Conservation (phyloP, 1,284 basidiomycete species). For the Earliella scabrosa region DNA sequence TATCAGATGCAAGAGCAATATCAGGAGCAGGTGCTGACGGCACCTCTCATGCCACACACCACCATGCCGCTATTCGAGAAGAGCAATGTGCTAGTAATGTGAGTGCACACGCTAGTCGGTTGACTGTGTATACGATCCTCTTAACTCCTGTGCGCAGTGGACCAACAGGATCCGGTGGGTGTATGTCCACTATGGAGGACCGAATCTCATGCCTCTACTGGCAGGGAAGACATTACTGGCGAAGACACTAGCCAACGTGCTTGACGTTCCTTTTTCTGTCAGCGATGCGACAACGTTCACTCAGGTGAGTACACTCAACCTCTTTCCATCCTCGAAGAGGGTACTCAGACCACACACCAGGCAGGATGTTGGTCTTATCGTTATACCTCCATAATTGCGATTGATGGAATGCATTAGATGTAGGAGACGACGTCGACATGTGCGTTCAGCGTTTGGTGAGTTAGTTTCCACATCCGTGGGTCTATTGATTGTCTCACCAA, state of each 20-base stretch:
- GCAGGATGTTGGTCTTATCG: slow-evolving; percentile 70
- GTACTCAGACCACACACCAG: slow-evolving; percentile 41
- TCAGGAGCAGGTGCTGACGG: slow-evolving; percentile 39
- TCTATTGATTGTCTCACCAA: slow-evolving; percentile 23
- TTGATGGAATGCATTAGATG: slow-evolving; percentile 54
- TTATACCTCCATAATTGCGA: background rate
- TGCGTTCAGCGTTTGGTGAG: slow-evolving; percentile 80
- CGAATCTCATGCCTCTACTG: slow-evolving; percentile 2
- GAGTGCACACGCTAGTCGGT: slow-evolving; percentile 31
- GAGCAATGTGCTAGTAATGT: slow-evolving; percentile 92
- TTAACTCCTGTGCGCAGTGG: slow-evolving; percentile 50
- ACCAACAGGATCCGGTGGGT: slow-evolving; percentile 79
- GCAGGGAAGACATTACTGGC: slow-evolving; percentile 88
- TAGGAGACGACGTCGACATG: slow-evolving; percentile 94
- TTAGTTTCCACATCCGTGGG: background rate
- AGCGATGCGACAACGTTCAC: slow-evolving; percentile 87
- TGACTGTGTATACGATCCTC: background rate
- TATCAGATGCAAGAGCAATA: slow-evolving; percentile 58
- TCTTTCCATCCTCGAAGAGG: background rate
- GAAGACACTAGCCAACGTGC: slow-evolving; percentile 81
- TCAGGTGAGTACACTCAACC: slow-evolving; percentile 50
- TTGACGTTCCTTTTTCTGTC: slow-evolving; percentile 92
- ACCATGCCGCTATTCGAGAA: slow-evolving; percentile 81
- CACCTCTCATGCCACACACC: slow-evolving; percentile 45
- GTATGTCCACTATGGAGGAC: background rate